Evolutionary conservation across 495 filamentous ascomycete genomes (phyloP), one percentile per base, ranked within the genome.

Genomic region (Neurospora sp.): DNA sequence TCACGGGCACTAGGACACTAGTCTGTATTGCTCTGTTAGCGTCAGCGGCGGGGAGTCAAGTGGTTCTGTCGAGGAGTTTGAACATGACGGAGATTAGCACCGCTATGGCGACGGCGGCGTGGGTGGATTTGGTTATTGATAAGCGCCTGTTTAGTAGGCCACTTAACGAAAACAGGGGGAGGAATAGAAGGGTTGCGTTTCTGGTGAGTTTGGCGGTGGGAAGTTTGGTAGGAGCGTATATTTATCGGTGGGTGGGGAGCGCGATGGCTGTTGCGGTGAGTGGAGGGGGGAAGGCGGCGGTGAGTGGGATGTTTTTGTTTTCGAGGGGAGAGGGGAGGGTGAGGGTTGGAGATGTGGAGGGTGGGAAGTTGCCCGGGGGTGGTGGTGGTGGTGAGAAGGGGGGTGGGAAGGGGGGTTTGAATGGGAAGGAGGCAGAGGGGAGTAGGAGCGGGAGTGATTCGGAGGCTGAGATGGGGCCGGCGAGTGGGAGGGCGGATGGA

Each of bases 91-190:
- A 91, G 76, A 91, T 90, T 39, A 88, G 83, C 34, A 90, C 89
- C n/a, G 89, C 89, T 4, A 90, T 90, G 88, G 89, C 89, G 2
- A 91, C 89, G 36, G 88, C 89, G 9, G 88, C 89, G 4, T 90
- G 87, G 83, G 79, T 91, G 7, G 89, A 90, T 74, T 73, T 91
- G 36, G 78, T 90, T 31, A 85, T 90, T 66, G 89, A 90, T 77
- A 82, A 81, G 17, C 71, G 79, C 0, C 74, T 91, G 69, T 79
- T 84, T 24, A 34, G 24, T 0, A 15, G 54, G 7, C 13, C 54
- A 3, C 78, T 75, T 31, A 9, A 75, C 24, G 69, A 81, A 28
- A 91, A 90, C 74, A 77, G 86, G 66, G 76, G 81, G 19, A 76
- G 89, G 70, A 90, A 88, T 73, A 80, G 89, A 15, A 73, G 89